phyloP scores from a whole-genome alignment of 495 filamentous ascomycete species.

The Niebla homalea region DNA sequence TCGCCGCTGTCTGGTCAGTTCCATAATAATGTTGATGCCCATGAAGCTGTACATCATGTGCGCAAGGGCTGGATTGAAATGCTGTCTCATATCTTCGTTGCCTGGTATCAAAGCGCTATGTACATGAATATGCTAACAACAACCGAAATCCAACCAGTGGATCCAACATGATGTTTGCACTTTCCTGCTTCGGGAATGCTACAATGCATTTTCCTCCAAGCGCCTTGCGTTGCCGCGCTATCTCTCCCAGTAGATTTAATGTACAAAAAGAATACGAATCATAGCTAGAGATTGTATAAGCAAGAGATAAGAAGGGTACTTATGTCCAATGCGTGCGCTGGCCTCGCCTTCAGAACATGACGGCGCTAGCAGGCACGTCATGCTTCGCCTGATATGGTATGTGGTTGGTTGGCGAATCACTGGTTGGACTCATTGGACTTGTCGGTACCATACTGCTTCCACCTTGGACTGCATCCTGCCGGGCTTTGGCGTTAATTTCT shows the following conservation, averaged over 20 bases:
- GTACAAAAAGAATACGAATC: background rate
- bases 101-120: too few relatives aligned
- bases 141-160: background rate
- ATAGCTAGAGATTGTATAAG: background rate
- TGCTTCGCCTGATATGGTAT: constrained; percentile 8
- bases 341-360: constrained; percentile 7
- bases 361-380: constrained; percentile 7
- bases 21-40: too few relatives aligned
- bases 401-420: background rate
- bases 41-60: too few relatives aligned
- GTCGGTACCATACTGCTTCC: constrained; percentile 25
- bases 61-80: too few relatives aligned
- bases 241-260: background rate
- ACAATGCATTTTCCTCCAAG: background rate
- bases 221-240: constrained; percentile 3
- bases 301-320: background rate
- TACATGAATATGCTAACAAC: background rate
- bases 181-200: background rate
- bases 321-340: background rate
- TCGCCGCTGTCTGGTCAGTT: too few relatives aligned
- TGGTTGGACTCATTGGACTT: constrained; percentile 1
- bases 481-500: constrained; percentile 27
- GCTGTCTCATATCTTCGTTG: too few relatives aligned
- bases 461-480: constrained; percentile 29
- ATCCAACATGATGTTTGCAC: background rate